Conservation (phyloP, 2,329 filamentous ascomycete genomes). For the Eutypa lata region DNA sequence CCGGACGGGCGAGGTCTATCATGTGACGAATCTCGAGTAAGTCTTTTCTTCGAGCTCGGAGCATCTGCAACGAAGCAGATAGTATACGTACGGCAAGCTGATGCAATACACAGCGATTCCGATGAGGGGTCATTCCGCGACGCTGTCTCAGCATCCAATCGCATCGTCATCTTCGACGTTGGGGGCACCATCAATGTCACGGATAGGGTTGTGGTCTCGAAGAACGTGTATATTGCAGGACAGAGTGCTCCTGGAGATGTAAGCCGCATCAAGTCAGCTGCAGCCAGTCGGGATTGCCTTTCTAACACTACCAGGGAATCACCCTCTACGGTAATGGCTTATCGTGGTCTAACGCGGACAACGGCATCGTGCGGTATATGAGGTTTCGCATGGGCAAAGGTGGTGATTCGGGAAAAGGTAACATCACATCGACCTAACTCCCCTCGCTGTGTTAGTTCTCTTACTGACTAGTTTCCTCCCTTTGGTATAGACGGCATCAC, state of each 20-base stretch:
- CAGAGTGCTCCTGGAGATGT: slow-evolving; percentile 47
- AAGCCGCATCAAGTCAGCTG: slow-evolving; percentile 20
- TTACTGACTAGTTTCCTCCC: background rate
- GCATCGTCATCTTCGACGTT: slow-evolving; percentile 48
- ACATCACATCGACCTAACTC: background rate
- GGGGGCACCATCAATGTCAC: slow-evolving; percentile 48
- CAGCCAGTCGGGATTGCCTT: too few relatives aligned
- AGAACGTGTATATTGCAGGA: slow-evolving; percentile 46
- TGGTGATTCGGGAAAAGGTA: slow-evolving; percentile 45
- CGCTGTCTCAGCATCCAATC: slow-evolving; percentile 43
- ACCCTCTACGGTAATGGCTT: slow-evolving; percentile 53
- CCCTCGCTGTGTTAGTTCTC: background rate
- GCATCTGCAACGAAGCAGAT: background rate
- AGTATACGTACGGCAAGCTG: background rate
- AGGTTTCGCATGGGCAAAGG: slow-evolving; percentile 51
- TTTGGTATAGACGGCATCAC: slow-evolving; percentile 41
- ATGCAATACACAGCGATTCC: slow-evolving; percentile 30
- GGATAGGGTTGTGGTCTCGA: slow-evolving; percentile 42
- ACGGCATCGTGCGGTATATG: slow-evolving; percentile 53
- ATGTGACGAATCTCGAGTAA: slow-evolving; percentile 44
- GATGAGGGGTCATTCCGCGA: slow-evolving; percentile 48
- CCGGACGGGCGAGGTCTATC: slow-evolving; percentile 42
- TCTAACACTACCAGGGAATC: slow-evolving; percentile 29
- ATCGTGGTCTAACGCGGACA: slow-evolving; percentile 49
- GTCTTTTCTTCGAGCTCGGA: background rate